phyloP scores from a whole-genome alignment of 164 flowering plant species.

The Tetracentron sinense region DNA sequence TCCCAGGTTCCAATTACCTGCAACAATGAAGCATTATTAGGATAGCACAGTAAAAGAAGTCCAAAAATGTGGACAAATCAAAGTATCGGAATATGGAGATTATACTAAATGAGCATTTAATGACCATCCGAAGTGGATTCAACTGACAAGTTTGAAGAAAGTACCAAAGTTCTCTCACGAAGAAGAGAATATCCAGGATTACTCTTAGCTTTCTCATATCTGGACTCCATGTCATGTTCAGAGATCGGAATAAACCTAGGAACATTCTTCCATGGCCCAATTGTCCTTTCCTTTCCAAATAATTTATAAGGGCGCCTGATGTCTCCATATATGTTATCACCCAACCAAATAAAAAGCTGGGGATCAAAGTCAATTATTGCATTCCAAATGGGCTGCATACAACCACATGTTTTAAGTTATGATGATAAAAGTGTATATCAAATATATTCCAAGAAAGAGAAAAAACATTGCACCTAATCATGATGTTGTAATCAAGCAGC shows the following conservation, averaged over 20 bases:
- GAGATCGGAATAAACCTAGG: conserved; percentile 61
- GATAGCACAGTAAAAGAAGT: not conserved
- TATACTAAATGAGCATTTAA: not conserved
- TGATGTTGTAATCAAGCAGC: too few species aligned
- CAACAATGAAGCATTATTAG: not conserved
- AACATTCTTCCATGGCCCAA: conserved; percentile 84
- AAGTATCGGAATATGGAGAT: too few species aligned
- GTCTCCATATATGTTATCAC: conserved; percentile 83
- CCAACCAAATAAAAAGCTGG: conserved; percentile 70
- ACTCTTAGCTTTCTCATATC: conserved; percentile 42
- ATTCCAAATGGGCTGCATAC: conserved; percentile 69
- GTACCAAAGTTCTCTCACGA: conserved; percentile 44
- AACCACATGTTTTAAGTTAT: conserved; percentile 6
- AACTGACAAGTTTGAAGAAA: not conserved
- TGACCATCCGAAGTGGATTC: not conserved
- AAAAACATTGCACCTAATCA: not conserved
- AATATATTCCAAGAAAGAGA: not conserved
- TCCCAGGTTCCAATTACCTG: conserved; percentile 87
- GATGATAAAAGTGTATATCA: not conserved
- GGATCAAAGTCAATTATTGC: conserved; percentile 55
- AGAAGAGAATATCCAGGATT: conserved; percentile 60
- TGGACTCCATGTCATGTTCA: conserved; percentile 45
- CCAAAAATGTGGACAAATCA: too few species aligned
- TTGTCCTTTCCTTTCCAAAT: conserved; percentile 64
- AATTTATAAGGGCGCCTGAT: conserved; percentile 47